Percentiles rank a stretch among this genome's conserved stretches.
phyloP scores from a whole-genome alignment of 2,329 filamentous ascomycete species.

The Hypoxylon sp. region DNA sequence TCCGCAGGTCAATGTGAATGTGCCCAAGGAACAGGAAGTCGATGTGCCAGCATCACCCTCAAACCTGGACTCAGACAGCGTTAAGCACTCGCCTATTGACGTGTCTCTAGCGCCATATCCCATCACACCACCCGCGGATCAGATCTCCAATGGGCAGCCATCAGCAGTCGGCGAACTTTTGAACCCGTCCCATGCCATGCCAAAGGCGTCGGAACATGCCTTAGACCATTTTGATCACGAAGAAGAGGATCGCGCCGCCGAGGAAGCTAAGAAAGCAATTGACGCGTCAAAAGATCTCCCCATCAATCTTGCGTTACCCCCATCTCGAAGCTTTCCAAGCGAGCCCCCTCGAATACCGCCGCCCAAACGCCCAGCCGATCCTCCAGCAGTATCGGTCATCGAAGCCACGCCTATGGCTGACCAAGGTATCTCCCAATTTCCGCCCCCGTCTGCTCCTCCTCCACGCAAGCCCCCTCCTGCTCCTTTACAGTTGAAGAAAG shows the following conservation, averaged over 20 bases:
- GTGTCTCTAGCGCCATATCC: constrained; percentile 72
- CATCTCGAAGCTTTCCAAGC: constrained; percentile 68
- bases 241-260: constrained; percentile 63
- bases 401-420: constrained; percentile 61
- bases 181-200: constrained; percentile 71
- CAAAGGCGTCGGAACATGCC: constrained; percentile 71
- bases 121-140: constrained; percentile 72
- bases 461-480: constrained; percentile 87
- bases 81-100: constrained; percentile 70
- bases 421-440: constrained; percentile 64
- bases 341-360: constrained; percentile 66
- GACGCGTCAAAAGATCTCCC: constrained; percentile 63
- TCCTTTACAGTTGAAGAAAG: constrained; percentile 77
- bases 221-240: constrained; percentile 69
- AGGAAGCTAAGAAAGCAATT: constrained; percentile 61
- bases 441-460: constrained; percentile 68
- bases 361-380: constrained; percentile 60
- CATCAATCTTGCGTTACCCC: constrained; percentile 66
- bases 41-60: constrained; percentile 62
- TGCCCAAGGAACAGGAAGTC: constrained; percentile 51
- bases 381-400: constrained; percentile 57
- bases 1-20: constrained; percentile 48
- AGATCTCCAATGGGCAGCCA: constrained; percentile 54
- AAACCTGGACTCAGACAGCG: constrained; percentile 63
- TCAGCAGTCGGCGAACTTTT: constrained; percentile 65